Evolutionary conservation across 305 asterid species (phyloP), one percentile per base, ranked within the genome.

Genomic region (Fraxinus greggii): DNA sequence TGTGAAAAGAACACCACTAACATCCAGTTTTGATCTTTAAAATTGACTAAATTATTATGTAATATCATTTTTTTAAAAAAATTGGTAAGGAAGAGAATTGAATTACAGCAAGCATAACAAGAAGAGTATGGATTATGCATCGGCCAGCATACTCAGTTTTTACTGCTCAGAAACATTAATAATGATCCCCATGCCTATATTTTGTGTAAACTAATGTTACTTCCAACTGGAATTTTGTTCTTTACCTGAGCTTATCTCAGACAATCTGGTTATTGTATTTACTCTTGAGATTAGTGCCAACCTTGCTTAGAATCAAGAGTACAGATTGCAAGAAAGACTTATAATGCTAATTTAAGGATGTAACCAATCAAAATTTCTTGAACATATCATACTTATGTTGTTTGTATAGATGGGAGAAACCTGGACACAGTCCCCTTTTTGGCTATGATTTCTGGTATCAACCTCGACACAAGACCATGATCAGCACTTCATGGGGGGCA

Each of bases 381-480:
- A 51, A 45, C 8, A 23, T 23, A 51, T 24, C 36, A 48, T 76
- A 56, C 72, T 81, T 8, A 3, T 13, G 10, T 4, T 79, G 72
- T 10, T 32, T n/a, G 48, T 17, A 85, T 72, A 96, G 99, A 91
- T 96, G 99, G 98, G 98, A 96, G 84, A 96, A 94, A 80, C 98
- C 98, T 33, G 99, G 99, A 35, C 92, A 96, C 82, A 92, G 97
- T 87, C 99, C 99, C 0, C 89, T 88, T 36, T 96, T 79, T 19
- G 99, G 99, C 17, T 96, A 96, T 32, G 99, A 96, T 88, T 96
- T 87, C 87, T 96, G 99, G 99, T 96, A 96, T 88, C 98, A 96
- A 86, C 99, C 99, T 56, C 95, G 95, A 13, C 98, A 94, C 84
- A 93, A 94, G 83, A 96, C 97, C 74, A 96, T 94, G 99, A 96